Conservation (phyloP, 2,329 filamentous ascomycete species). For the Parafenestella ontariensis region DNA sequence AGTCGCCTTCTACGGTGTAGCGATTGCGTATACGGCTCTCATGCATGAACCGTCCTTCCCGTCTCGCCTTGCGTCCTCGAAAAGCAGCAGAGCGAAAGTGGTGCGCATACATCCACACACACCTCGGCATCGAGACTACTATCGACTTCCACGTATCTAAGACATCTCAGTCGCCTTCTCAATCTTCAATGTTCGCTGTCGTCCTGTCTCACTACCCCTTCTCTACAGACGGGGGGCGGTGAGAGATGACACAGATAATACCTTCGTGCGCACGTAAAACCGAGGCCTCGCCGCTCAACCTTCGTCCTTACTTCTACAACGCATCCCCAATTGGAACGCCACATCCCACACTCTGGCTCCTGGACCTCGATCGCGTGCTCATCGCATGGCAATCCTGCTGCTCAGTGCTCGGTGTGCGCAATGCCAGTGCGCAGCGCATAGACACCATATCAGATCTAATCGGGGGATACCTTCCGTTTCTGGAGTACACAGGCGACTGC, state of each 20-base stretch:
- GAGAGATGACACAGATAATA: background rate
- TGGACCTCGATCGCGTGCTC: constrained; percentile 7
- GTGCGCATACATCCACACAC: background rate
- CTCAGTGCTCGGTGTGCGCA: constrained; percentile 5
- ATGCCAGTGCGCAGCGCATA: background rate
- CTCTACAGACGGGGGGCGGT: background rate
- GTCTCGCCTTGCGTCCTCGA: constrained; percentile 12
- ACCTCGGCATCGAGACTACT: background rate
- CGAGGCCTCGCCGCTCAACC: background rate
- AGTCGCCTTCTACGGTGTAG: constrained; percentile 8
- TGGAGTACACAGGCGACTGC: background rate
- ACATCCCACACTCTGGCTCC: constrained; percentile 7
- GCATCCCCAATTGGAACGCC: constrained; percentile 5
- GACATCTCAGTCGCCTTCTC: background rate
- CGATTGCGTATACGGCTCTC: background rate
- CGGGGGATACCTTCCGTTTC: background rate
- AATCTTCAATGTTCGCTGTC: background rate
- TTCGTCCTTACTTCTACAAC: constrained; percentile 1
- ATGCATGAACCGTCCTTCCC: constrained; percentile 9
- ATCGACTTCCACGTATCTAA: background rate
- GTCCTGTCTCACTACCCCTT: background rate
- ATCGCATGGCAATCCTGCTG: constrained; percentile 10
- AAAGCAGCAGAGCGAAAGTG: constrained; percentile 4
- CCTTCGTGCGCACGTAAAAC: background rate
- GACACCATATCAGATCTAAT: background rate